Evolutionary conservation across 163 green algal genomes (phyloP).

Genomic region (Trebouxiophyceae sp.): DNA sequence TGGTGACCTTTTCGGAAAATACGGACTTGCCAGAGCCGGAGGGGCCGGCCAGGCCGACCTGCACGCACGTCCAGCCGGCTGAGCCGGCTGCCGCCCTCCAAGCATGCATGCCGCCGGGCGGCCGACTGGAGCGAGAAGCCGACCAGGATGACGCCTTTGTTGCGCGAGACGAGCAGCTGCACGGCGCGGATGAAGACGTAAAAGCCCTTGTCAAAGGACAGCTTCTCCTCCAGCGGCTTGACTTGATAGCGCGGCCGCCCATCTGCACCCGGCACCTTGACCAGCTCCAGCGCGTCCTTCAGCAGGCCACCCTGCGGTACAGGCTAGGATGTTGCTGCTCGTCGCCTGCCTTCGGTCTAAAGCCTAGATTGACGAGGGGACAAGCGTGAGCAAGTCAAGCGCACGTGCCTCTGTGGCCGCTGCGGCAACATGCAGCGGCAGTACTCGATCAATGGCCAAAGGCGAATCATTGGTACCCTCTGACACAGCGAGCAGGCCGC

Average conservation of each 20-base stretch:
- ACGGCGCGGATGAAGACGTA: conserved; percentile 93
- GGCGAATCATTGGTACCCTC: too few species aligned
- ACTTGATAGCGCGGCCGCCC: conserved; percentile 59
- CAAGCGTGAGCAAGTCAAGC: too few species aligned
- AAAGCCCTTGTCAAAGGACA: conserved; percentile 96
- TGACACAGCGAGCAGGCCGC: too few species aligned
- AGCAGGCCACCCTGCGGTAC: too few species aligned
- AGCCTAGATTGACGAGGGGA: too few species aligned
- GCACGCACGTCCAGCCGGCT: conserved; percentile 3
- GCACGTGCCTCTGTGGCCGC: too few species aligned
- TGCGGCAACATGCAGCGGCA: too few species aligned
- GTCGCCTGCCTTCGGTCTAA: too few species aligned
- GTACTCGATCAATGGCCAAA: too few species aligned
- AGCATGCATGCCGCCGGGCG: neutral
- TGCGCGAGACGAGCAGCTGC: conserved; percentile 69
- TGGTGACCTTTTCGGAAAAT: conserved; percentile 84
- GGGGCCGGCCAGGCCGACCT: conserved; percentile 81
- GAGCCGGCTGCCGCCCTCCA: neutral
- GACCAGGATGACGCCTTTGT: conserved; percentile 83
- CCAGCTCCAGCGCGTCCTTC: conserved; percentile 82
- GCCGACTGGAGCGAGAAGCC: neutral
- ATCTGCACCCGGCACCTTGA: conserved; percentile 48
- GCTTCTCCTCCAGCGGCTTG: conserved; percentile 66
- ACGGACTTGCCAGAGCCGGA: conserved; percentile 92
- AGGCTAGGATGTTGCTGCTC: too few species aligned